Evolutionary conservation across 768 basidiomycete genomes (phyloP).

Genomic region (Auriscalpium microsporum): DNA sequence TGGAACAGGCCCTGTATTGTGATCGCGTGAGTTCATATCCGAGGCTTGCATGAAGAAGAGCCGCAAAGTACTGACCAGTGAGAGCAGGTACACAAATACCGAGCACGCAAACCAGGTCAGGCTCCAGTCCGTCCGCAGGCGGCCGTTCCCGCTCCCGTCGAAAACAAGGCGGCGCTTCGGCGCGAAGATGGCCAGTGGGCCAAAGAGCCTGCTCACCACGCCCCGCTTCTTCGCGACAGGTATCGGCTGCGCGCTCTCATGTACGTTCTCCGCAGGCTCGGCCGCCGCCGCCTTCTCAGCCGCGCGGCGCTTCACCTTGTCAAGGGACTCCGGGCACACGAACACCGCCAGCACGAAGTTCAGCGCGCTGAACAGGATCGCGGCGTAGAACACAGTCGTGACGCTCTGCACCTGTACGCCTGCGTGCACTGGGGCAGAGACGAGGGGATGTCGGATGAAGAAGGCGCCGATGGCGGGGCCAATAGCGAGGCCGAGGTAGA

Average conservation of each 20-base stretch:
- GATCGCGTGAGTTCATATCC: neutral
- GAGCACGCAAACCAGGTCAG: constrained; percentile 59
- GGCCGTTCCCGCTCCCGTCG: constrained; percentile 31
- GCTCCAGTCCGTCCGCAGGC: constrained; percentile 49
- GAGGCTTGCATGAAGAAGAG: neutral
- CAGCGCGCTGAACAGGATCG: constrained; percentile 34
- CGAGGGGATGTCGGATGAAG: constrained; percentile 38
- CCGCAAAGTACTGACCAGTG: constrained; percentile 39
- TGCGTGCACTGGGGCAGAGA: constrained; percentile 13
- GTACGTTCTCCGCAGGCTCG: constrained; percentile 28
- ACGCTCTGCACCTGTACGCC: constrained; percentile 28
- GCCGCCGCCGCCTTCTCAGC: constrained; percentile 38
- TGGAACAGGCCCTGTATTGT: constrained; percentile 52
- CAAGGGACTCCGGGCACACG: constrained; percentile 41
- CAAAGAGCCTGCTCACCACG: constrained; percentile 32
- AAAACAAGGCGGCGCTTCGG: constrained; percentile 40
- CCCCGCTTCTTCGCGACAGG: constrained; percentile 9
- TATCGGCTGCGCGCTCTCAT: constrained; percentile 10
- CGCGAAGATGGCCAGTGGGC: constrained; percentile 62
- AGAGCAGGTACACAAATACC: constrained; percentile 55
- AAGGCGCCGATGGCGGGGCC: constrained; percentile 66
- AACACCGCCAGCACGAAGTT: constrained; percentile 54
- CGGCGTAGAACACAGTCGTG: constrained; percentile 47
- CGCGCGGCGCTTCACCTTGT: constrained; percentile 20
- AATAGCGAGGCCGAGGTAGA: constrained; percentile 67